Evolutionary conservation across 441 rosid species (phyloP).

Genomic region (Gossypium aridum): DNA sequence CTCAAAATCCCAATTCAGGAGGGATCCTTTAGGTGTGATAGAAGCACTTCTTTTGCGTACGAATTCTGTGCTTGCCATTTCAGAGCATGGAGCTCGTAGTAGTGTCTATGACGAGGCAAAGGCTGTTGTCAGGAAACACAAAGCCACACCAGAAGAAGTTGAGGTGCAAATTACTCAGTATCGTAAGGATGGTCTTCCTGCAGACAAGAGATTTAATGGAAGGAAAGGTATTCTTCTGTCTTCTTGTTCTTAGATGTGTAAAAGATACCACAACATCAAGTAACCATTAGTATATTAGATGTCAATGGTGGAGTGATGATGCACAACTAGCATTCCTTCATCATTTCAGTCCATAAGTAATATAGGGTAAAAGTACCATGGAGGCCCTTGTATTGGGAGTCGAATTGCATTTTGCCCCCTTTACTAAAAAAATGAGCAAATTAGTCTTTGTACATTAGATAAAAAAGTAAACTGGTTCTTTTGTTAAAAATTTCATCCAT

Average conservation of each 20-base stretch:
- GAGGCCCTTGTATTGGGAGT: too few species aligned
- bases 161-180: conserved; percentile 74
- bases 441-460: too few species aligned
- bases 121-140: conserved; percentile 85
- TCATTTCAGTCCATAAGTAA: background rate
- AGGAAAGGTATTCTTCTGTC: conserved; percentile 56
- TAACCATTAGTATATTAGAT: background rate
- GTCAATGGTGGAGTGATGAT: background rate
- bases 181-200: conserved; percentile 64
- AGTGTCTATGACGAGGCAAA: conserved; percentile 92
- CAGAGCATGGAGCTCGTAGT: conserved; percentile 97
- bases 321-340: background rate
- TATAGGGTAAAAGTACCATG: too few species aligned
- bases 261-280: background rate
- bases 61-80: conserved; percentile 82
- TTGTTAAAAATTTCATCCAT: too few species aligned
- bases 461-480: too few species aligned
- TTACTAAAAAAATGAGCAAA: too few species aligned
- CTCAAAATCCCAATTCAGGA: conserved; percentile 94
- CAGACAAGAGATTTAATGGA: conserved; percentile 74
- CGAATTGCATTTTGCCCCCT: too few species aligned
- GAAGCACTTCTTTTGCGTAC: conserved; percentile 93
- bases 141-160: conserved; percentile 95
- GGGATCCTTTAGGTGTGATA: conserved; percentile 87
- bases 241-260: background rate